phyloP scores from a whole-genome alignment of 345 rosid genomes.

The Populus davidiana region DNA sequence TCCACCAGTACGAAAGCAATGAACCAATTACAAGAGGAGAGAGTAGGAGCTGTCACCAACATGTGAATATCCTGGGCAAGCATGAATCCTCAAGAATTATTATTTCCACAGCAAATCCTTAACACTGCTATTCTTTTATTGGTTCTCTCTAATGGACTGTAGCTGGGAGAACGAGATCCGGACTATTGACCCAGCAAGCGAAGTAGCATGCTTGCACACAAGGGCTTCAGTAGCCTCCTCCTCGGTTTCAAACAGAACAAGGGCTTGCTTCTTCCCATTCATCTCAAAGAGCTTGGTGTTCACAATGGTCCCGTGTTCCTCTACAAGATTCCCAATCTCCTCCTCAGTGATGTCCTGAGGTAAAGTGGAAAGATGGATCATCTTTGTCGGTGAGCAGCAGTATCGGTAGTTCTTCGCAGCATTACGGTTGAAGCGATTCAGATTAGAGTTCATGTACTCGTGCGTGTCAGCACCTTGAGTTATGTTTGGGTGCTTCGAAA shows the following conservation, averaged over 20 bases:
- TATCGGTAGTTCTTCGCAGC: conserved; percentile 96
- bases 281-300: conserved; percentile 84
- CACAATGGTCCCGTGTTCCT: conserved; percentile 65
- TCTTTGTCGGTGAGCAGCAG: conserved; percentile 97
- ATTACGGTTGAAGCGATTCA: conserved; percentile 92
- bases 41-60: conserved; percentile 20
- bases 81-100: conserved; percentile 13
- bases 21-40: conserved; percentile 17
- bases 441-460: conserved; percentile 74
- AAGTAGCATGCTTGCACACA: conserved; percentile 84
- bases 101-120: conserved; percentile 12
- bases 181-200: conserved; percentile 72
- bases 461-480: conserved; percentile 87
- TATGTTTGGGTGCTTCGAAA: conserved; percentile 83
- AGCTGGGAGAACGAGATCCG: conserved; percentile 97
- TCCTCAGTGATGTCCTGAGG: conserved; percentile 86
- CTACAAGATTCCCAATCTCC: conserved; percentile 68
- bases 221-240: conserved; percentile 94
- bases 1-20: conserved; percentile 24
- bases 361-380: conserved; percentile 85
- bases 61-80: conserved; percentile 23
- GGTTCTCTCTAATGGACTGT: conserved; percentile 46
- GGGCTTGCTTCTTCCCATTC: conserved; percentile 93
- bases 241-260: conserved; percentile 73
- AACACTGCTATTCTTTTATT: background rate